phyloP scores from a whole-genome alignment of 148 eudicot genomes.

The Fagopyrum homotropicum region DNA sequence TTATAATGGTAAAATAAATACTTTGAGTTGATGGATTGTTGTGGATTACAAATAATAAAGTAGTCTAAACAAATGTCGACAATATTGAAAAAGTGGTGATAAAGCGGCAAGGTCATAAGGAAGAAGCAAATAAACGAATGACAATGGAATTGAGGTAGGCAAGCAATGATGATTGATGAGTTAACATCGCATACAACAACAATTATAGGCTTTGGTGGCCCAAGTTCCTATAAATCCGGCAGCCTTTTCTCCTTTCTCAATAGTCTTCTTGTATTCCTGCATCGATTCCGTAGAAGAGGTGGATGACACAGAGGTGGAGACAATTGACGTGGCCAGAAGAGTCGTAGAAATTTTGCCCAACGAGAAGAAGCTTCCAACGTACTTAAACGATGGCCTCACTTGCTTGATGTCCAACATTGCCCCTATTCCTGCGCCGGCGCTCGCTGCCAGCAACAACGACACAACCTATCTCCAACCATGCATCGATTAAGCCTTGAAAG shows the following conservation, averaged over 20 bases:
- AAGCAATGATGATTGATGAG: too few species aligned
- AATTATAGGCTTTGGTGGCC: slow-evolving; percentile 1
- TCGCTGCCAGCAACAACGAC: neutral
- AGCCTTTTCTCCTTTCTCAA: slow-evolving; percentile 4
- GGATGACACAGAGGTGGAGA: neutral
- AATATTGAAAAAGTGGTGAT: too few species aligned
- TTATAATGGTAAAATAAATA: too few species aligned
- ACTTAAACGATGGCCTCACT: neutral
- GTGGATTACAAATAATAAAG: too few species aligned
- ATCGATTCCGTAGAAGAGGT: neutral
- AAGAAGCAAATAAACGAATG: too few species aligned
- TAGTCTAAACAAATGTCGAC: too few species aligned
- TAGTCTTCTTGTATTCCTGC: neutral
- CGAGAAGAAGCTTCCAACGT: neutral
- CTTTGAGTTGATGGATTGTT: too few species aligned
- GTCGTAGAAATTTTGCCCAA: neutral
- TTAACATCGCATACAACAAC: neutral
- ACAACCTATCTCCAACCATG: neutral
- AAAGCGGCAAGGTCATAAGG: too few species aligned
- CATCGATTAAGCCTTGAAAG: neutral
- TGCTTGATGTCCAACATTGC: neutral
- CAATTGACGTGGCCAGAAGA: neutral
- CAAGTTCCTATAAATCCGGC: neutral
- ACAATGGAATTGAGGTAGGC: too few species aligned
- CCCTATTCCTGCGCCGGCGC: neutral